A percentile compares a stretch with the other conserved stretches of the same genome.
Conservation (phyloP, 495 filamentous ascomycete species). For the Physcia stellaris region DNA sequence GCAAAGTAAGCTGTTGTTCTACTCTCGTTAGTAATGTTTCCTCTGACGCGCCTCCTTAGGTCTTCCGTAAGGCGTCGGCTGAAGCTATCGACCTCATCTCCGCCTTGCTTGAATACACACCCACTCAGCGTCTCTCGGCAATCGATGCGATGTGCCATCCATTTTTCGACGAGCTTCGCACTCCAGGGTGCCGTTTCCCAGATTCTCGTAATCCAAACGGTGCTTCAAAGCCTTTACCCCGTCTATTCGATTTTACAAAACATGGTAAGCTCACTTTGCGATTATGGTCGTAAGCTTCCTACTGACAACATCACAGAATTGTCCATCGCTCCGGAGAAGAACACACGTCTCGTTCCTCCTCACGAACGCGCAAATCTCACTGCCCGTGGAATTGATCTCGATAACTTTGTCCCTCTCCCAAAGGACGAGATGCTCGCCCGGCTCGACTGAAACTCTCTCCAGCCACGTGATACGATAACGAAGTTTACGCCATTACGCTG, state of each 20-base stretch:
- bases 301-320: constrained; percentile 49
- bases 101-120: constrained; percentile 86
- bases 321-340: constrained; percentile 80
- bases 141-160: constrained; percentile 97
- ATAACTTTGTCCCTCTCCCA: constrained; percentile 79
- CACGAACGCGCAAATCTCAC: constrained; percentile 65
- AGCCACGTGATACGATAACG: constrained; percentile 21
- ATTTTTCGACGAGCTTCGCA: constrained; percentile 94
- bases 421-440: constrained; percentile 96
- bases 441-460: constrained; percentile 66
- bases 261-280: constrained; percentile 54
- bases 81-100: constrained; percentile 95
- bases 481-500: constrained; percentile 22
- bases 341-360: constrained; percentile 71
- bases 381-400: constrained; percentile 73
- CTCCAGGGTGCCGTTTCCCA: constrained; percentile 73
- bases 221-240: constrained; percentile 66
- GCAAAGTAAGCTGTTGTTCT: constrained; percentile 49
- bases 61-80: constrained; percentile 85
- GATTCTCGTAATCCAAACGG: constrained; percentile 81
- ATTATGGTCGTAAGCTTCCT: constrained; percentile 1
- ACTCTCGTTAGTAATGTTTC: not conserved
- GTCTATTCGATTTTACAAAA: constrained; percentile 81
- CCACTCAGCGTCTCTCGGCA: constrained; percentile 84
- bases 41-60: too few species aligned